A percentile compares a stretch with the other conserved stretches of the same genome.
Conservation (phyloP, 352 stramenopile species). For the Phytopythium chamaehyphon region DNA sequence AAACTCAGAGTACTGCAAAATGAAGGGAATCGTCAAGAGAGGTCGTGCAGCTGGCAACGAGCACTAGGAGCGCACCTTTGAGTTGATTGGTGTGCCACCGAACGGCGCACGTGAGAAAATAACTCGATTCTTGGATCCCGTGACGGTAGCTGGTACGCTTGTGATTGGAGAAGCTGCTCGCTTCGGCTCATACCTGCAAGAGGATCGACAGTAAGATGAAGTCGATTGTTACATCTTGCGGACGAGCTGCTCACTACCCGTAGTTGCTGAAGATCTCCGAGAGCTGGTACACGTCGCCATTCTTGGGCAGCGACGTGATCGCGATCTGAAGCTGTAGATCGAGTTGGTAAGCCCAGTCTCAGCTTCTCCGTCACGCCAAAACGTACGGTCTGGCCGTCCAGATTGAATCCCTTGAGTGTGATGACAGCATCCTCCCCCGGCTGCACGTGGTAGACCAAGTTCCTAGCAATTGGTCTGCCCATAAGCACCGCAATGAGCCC, state of each 20-base stretch:
- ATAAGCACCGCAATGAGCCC: not conserved
- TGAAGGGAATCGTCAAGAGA: not conserved
- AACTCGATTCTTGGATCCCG: constrained; percentile 81
- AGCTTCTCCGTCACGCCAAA: too few species aligned
- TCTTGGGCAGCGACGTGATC: constrained; percentile 80
- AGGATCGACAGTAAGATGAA: not conserved
- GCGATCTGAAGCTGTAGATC: constrained; percentile 50
- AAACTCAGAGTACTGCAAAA: constrained; percentile 77
- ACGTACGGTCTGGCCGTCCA: constrained; percentile 36
- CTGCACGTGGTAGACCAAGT: constrained; percentile 72
- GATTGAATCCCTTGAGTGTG: constrained; percentile 78
- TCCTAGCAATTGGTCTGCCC: constrained; percentile 49
- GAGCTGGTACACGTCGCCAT: constrained; percentile 86
- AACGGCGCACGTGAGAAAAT: constrained; percentile 78
- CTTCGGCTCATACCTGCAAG: constrained; percentile 77
- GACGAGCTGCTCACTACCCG: constrained; percentile 33
- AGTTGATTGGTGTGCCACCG: constrained; percentile 43
- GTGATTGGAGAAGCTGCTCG: constrained; percentile 50
- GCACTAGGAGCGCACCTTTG: constrained; percentile 32
- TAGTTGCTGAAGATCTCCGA: constrained; percentile 87
- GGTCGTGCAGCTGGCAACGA: not conserved
- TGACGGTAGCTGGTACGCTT: constrained; percentile 51
- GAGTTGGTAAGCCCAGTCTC: not conserved
- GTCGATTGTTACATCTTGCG: not conserved
- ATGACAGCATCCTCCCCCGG: constrained; percentile 74